Evolutionary conservation across 106 monocot species (phyloP).

Genomic region (Gastrodia elata): DNA sequence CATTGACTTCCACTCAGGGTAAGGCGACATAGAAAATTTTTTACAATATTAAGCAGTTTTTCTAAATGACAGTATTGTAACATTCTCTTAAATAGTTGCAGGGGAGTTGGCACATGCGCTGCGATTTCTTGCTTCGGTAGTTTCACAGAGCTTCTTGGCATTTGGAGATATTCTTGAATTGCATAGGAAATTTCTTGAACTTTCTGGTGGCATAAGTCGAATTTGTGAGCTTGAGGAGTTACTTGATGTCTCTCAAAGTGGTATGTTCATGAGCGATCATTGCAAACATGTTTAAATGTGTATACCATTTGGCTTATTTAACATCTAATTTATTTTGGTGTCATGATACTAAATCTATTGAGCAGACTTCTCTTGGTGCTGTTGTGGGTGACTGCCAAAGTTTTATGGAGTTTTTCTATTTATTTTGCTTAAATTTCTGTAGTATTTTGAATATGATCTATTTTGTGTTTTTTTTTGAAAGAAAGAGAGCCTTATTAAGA

Average conservation of each 20-base stretch:
- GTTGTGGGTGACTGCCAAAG: background rate
- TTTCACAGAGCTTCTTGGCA: conserved; percentile 94
- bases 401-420: background rate
- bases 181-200: conserved; percentile 81
- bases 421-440: background rate
- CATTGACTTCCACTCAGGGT: conserved; percentile 86
- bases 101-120: conserved; percentile 94
- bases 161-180: conserved; percentile 99
- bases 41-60: conserved; percentile 5
- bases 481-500: too few relatives aligned
- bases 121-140: conserved; percentile 91
- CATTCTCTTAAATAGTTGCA: conserved; percentile 23
- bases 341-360: background rate
- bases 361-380: background rate
- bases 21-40: conserved; percentile 3
- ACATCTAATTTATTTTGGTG: background rate
- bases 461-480: too few relatives aligned
- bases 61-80: background rate
- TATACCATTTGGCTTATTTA: background rate
- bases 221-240: conserved; percentile 94
- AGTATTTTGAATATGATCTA: background rate
- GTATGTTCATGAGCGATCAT: conserved; percentile 23
- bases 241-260: conserved; percentile 75
- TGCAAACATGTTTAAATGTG: background rate
- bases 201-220: conserved; percentile 90